Percentiles rank a stretch among this genome's conserved stretches.
Evolutionary conservation across 768 basidiomycete species (phyloP).

Genomic region (Lanmaoa rubissima): DNA sequence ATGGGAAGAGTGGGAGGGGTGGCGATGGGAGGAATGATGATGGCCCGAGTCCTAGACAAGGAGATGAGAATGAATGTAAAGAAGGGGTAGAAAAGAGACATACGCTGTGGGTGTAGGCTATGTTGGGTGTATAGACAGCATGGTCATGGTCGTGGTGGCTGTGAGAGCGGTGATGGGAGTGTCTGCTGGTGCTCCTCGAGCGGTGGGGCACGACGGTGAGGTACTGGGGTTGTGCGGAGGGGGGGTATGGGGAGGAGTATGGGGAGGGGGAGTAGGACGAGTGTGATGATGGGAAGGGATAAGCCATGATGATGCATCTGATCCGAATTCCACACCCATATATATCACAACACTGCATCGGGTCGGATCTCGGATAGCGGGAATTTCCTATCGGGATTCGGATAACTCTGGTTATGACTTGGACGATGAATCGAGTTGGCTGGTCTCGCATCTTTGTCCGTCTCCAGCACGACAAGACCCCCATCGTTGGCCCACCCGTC

Average conservation of each 20-base stretch:
- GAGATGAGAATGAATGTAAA: background rate
- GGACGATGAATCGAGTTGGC: background rate
- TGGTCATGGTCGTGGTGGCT: constrained; percentile 2
- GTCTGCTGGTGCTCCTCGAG: constrained; percentile 19
- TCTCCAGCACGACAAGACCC: constrained; percentile 14
- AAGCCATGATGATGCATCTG: constrained; percentile 12
- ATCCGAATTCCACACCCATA: background rate
- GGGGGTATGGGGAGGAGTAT: background rate
- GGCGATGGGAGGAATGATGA: constrained; percentile 14
- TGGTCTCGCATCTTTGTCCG: constrained; percentile 15
- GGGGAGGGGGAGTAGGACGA: background rate
- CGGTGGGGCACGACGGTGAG: constrained; percentile 7
- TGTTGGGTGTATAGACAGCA: background rate
- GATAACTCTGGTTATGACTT: background rate
- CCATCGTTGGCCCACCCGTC: constrained; percentile 10
- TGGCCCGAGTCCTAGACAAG: constrained; percentile 20
- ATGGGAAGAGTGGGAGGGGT: constrained; percentile 21
- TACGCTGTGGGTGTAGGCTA: constrained; percentile 16
- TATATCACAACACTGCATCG: constrained; percentile 6
- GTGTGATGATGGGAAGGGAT: constrained; percentile 24
- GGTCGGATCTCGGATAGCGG: constrained; percentile 16
- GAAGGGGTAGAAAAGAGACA: constrained; percentile 1
- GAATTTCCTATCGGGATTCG: too few relatives aligned
- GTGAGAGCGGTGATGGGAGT: constrained; percentile 11
- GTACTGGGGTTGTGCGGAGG: background rate